Evolutionary conservation across 192 early-diverging fungal genomes (phyloP), one percentile per base, ranked within the genome.

Genomic region (Umbelopsis sp.): DNA sequence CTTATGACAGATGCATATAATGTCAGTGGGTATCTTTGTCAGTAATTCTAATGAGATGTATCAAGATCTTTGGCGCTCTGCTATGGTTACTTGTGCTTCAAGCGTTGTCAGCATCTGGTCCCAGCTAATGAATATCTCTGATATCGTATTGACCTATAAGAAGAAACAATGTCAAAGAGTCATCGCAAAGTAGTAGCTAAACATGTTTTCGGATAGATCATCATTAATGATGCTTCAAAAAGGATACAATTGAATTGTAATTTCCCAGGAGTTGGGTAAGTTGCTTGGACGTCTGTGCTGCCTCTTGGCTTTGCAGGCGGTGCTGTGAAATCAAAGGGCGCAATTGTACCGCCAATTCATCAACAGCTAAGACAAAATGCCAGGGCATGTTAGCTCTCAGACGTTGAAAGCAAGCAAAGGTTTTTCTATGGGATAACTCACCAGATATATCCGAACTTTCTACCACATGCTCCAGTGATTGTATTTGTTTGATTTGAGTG

Each of bases 91-190:
- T 33, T 80, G 71, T 27, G 64, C 33, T 53, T 83, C 81, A 64
- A 83, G 70, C 13, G 71, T 73, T 44, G 76, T 49, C 8, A 83
- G 68, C 35, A 83, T 73, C 20, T 73, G 55, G 75, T 83, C 81
- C 81, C 81, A 83, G 8, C 76, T 68, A 58, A 83, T 83, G 49
- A 83, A 83, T 55, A 83, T 80, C 30, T 83, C 81, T 15, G 81
- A 83, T 25, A 83, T 61, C 8, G 79, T 83, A 35, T 83, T 80
- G 27, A 83, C 67, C 81, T 82, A 70, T 41, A 6, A 23, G 52
- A 9, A 61, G 22, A 35, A 51, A 49, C 3, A 25, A 49, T 37
- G 45, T 35, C 20, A 46, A 46, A 25, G 21, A 0, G 33, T 53
- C 49, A 37, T 37, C 30, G 41, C 16, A 18, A n/a, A 7, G 1